These are phyloP conservation scores for Tricholoma flavovirens DNA, from an alignment of 768 basidiomycete genomes.

Conservation along the genomic window DNA sequence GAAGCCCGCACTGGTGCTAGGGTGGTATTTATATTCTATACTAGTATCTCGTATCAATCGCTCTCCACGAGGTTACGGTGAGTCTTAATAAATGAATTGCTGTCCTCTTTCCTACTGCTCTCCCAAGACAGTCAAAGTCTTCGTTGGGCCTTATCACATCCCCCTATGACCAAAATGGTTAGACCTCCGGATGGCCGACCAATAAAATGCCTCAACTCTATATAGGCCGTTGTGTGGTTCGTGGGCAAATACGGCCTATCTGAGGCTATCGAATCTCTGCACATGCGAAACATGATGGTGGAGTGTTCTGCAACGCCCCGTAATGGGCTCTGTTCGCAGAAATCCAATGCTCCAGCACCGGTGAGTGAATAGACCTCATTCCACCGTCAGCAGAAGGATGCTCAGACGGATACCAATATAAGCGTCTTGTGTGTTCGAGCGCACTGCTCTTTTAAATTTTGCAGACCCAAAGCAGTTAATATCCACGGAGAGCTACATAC, in stretches of 20 bases:
- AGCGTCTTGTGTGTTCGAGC: not conserved
- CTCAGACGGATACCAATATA: not conserved
- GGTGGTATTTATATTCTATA: not conserved
- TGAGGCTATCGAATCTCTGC: not conserved
- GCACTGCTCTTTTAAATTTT: not conserved
- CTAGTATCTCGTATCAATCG: not conserved
- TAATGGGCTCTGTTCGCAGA: not conserved
- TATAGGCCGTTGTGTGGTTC: too few relatives aligned
- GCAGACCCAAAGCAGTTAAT: not conserved
- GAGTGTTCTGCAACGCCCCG: not conserved
- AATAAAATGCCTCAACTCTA: too few relatives aligned
- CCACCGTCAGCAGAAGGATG: not conserved
- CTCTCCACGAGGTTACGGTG: not conserved
- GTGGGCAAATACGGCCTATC: too few relatives aligned
- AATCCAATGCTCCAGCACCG: not conserved
- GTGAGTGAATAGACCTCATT: not conserved
- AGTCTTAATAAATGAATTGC: not conserved
- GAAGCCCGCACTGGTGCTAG: not conserved
- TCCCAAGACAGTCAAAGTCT: not conserved
- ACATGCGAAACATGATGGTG: not conserved
- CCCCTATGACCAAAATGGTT: not conserved
- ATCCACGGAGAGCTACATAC: too few relatives aligned
- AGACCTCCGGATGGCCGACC: not conserved
- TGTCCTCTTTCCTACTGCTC: not conserved
- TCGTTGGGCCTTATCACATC: not conserved